phyloP scores from a whole-genome alignment of 1,284 basidiomycete genomes.

The Ganoderma resinaceum region DNA sequence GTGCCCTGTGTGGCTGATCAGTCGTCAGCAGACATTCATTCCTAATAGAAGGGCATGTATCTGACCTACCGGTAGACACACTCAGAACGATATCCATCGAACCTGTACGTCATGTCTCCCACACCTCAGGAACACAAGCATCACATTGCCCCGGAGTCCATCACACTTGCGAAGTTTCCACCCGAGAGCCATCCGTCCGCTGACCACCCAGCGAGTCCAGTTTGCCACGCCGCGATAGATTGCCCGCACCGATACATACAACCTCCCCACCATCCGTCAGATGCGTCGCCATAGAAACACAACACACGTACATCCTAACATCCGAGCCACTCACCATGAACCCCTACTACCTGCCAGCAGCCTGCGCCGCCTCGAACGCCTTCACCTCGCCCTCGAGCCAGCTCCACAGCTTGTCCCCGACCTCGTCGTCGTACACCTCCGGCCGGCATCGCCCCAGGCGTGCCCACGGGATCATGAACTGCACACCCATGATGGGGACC shows the following conservation, averaged over 20 bases:
- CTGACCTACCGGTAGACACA: neutral
- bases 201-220: neutral
- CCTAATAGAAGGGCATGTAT: neutral
- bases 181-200: neutral
- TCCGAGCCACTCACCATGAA: neutral
- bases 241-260: neutral
- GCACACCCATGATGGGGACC: neutral
- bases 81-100: neutral
- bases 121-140: neutral
- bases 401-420: slow-evolving; percentile 46
- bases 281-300: neutral
- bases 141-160: neutral
- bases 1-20: too few species aligned
- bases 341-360: neutral
- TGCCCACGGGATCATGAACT: slow-evolving; percentile 56
- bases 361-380: neutral
- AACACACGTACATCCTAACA: neutral
- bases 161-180: neutral
- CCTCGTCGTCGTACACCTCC: slow-evolving; percentile 39
- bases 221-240: neutral
- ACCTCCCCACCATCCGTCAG: neutral
- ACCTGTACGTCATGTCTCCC: neutral
- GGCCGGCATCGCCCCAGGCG: slow-evolving; percentile 39
- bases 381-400: slow-evolving; percentile 49
- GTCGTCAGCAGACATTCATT: neutral